Conservation (phyloP, 2,329 filamentous ascomycete genomes). For the Pseudogymnoascus sp. region DNA sequence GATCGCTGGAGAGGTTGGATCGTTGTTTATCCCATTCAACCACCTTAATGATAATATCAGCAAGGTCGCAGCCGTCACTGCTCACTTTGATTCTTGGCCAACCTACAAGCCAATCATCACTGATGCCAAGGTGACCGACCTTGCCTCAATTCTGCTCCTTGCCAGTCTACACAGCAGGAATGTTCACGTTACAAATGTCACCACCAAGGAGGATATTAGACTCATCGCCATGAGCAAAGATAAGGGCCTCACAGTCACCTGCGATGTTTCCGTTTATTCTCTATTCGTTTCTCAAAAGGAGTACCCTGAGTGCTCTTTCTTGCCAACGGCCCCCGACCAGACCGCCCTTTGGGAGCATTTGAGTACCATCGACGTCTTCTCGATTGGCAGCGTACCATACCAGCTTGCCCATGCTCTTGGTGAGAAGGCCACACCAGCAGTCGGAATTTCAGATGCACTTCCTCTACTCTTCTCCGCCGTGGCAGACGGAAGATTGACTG, state of each 20-base stretch:
- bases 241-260: slow-evolving; percentile 75
- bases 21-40: slow-evolving; percentile 77
- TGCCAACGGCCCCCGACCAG: slow-evolving; percentile 62
- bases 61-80: slow-evolving; percentile 71
- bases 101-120: slow-evolving; percentile 71
- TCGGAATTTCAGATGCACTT: slow-evolving; percentile 64
- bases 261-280: slow-evolving; percentile 73
- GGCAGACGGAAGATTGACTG: slow-evolving; percentile 60
- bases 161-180: slow-evolving; percentile 71
- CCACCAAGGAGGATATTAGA: slow-evolving; percentile 70
- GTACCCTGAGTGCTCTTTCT: slow-evolving; percentile 55
- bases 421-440: slow-evolving; percentile 45
- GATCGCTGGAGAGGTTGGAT: slow-evolving; percentile 65
- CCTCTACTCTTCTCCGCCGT: slow-evolving; percentile 70
- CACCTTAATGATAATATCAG: slow-evolving; percentile 70
- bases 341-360: slow-evolving; percentile 66
- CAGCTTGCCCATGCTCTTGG: slow-evolving; percentile 55
- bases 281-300: slow-evolving; percentile 66
- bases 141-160: slow-evolving; percentile 70
- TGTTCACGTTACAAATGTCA: slow-evolving; percentile 72
- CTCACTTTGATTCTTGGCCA: slow-evolving; percentile 73
- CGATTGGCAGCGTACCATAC: slow-evolving; percentile 69
- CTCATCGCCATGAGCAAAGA: slow-evolving; percentile 70
- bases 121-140: slow-evolving; percentile 70
- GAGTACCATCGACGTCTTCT: slow-evolving; percentile 68